These are phyloP conservation scores for Fusarium succisae DNA, from an alignment of 2,329 filamentous ascomycete genomes.

Conservation along the genomic window DNA sequence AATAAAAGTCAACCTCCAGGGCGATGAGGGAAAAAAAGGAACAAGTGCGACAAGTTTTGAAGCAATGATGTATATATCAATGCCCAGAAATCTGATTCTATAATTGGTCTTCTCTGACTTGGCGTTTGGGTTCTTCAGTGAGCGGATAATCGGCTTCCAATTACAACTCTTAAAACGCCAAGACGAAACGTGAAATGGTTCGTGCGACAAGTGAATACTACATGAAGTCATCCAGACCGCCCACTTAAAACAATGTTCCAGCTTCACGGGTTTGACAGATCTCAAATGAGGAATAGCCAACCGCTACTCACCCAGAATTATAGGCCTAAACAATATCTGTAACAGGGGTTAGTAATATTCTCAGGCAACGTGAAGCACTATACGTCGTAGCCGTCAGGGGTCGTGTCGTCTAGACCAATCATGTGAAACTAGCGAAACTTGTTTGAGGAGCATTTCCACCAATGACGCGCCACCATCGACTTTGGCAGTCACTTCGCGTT, in stretches of 20 bases:
- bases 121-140: neutral
- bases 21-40: neutral
- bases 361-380: neutral
- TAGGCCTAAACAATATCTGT: neutral
- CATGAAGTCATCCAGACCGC: neutral
- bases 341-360: constrained; percentile 18
- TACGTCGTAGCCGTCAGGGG: constrained; percentile 2
- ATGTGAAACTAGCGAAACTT: constrained; percentile 17
- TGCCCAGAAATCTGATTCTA: neutral
- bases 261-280: neutral
- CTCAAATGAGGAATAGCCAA: neutral
- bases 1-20: neutral
- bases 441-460: neutral
- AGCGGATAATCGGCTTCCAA: constrained; percentile 3
- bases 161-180: constrained; percentile 12
- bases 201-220: neutral
- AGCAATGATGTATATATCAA: neutral
- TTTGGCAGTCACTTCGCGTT: neutral
- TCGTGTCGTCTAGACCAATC: neutral
- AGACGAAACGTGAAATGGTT: constrained; percentile 18
- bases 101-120: neutral
- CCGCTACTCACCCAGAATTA: neutral
- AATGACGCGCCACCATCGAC: neutral
- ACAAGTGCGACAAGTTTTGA: neutral
- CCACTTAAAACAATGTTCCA: neutral